A percentile compares a stretch with the other conserved stretches of the same genome.
Evolutionary conservation across 352 stramenopile genomes (phyloP).

Genomic region (Pythium rishiriense): DNA sequence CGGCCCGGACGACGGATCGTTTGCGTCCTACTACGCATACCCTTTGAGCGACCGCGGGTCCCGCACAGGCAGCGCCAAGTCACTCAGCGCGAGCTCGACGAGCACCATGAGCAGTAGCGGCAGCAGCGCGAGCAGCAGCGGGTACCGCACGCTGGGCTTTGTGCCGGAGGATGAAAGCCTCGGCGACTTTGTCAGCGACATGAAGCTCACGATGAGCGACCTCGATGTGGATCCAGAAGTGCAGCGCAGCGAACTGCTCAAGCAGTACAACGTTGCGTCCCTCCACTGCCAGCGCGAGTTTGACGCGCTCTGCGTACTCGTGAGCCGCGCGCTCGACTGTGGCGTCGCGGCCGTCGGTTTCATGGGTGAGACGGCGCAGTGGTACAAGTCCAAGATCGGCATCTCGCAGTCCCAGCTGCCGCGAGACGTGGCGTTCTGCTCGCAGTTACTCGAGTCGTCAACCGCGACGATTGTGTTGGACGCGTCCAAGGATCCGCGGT

Average conservation of each 20-base stretch:
- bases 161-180: slow-evolving; percentile 32
- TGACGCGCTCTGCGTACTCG: slow-evolving; percentile 72
- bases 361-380: slow-evolving; percentile 58
- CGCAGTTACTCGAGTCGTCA: slow-evolving; percentile 43
- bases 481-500: slow-evolving; percentile 77
- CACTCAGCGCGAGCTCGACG: neutral
- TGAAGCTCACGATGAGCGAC: slow-evolving; percentile 34
- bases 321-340: slow-evolving; percentile 57
- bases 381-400: slow-evolving; percentile 75
- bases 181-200: slow-evolving; percentile 36
- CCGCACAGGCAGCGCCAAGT: neutral
- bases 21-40: neutral
- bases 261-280: slow-evolving; percentile 44
- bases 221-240: slow-evolving; percentile 40
- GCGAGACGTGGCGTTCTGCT: slow-evolving; percentile 67
- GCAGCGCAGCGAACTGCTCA: slow-evolving; percentile 43
- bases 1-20: neutral
- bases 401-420: slow-evolving; percentile 64
- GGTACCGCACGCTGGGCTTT: slow-evolving; percentile 10
- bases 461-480: slow-evolving; percentile 82
- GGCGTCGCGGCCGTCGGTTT: slow-evolving; percentile 69
- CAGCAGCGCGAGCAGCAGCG: slow-evolving; percentile 13
- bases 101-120: slow-evolving; percentile 17
- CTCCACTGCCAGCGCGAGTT: slow-evolving; percentile 54
- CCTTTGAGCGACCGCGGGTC: neutral